These are phyloP conservation scores for Xylariales sp. DNA, from an alignment of 2,329 filamentous ascomycete genomes.

Conservation along the genomic window DNA sequence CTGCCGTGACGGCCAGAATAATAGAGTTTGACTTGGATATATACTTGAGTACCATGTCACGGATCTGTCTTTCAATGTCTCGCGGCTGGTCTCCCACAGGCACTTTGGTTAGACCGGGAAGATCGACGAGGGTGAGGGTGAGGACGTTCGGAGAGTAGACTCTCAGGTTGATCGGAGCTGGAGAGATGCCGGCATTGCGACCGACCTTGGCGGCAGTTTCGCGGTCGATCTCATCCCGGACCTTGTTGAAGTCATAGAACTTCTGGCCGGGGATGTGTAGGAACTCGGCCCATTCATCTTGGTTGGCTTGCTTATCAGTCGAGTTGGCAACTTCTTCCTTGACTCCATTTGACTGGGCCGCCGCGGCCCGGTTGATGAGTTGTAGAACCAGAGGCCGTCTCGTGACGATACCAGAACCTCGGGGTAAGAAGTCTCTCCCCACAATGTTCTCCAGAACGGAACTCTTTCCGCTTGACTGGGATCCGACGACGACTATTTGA, in stretches of 20 bases:
- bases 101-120: conserved; percentile 94
- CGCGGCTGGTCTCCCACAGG: conserved; percentile 93
- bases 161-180: conserved; percentile 92
- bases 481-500: conserved; percentile 96
- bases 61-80: conserved; percentile 95
- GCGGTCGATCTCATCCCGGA: conserved; percentile 92
- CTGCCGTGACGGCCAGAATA: conserved; percentile 91
- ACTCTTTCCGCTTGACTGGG: conserved; percentile 98
- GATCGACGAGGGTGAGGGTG: conserved; percentile 91
- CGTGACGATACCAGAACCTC: conserved; percentile 96
- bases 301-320: conserved; percentile 82
- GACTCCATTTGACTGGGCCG: conserved; percentile 66
- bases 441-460: conserved; percentile 99
- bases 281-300: conserved; percentile 98
- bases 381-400: conserved; percentile 93
- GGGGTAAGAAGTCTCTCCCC: conserved; percentile 93
- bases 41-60: conserved; percentile 97
- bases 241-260: conserved; percentile 97
- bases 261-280: conserved; percentile 96
- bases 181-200: conserved; percentile 92
- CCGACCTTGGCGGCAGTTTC: conserved; percentile 97
- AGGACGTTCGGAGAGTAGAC: conserved; percentile 99
- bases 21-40: conserved; percentile 98
- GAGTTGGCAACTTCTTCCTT: conserved; percentile 60
- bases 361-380: conserved; percentile 82